Evolutionary conservation across 2,329 filamentous ascomycete species (phyloP), one percentile per base, ranked within the genome.

Genomic region (Periconia macrospinosa): DNA sequence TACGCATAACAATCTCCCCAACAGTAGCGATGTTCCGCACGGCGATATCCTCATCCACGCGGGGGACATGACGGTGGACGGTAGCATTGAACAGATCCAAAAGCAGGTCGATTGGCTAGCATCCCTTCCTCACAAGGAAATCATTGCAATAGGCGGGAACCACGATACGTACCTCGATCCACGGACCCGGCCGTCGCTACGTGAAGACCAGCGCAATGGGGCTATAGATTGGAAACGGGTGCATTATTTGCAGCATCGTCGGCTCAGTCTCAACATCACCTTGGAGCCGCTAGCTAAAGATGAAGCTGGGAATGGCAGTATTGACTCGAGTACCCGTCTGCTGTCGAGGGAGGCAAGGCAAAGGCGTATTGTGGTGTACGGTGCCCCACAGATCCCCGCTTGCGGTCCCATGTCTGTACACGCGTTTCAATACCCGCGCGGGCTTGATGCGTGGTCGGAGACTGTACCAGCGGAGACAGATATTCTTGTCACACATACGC

Each of bases 11-110:
- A 79, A 82, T 41, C 80, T 80, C 10, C 76, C 84, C 8, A 63
- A 73, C 17, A 63, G 79, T n/a, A 30, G 14, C 18, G 27, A 23
- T n/a, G 79, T 95, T 1, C 91, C 92, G 0, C 75, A 82, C 10
- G 92, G 92, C 52, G 92, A 97, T 71, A 79, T 97, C 19, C 83
- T 97, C 46, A 89, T 97, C 63, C 93, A 97, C 69, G 90, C 91
- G 2, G 93, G 93, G 37, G 93, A 97, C 75, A 79, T 96, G 65
- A 88, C 87, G 50, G 86, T 91, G 62, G 78, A 79, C 19, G 93
- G 93, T 40, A 88, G 85, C 9, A 81, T 85, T 0, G 78, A 79
- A 13, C 88, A 91, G 56, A 86, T 97, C 52, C 91, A 96, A 76
- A 78, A 77, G n/a, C 88, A 94, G 65, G 79, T 97, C 42, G 84